Evolutionary conservation across 257 asterid genomes (phyloP).

Genomic region (Rubia yunnanensis): DNA sequence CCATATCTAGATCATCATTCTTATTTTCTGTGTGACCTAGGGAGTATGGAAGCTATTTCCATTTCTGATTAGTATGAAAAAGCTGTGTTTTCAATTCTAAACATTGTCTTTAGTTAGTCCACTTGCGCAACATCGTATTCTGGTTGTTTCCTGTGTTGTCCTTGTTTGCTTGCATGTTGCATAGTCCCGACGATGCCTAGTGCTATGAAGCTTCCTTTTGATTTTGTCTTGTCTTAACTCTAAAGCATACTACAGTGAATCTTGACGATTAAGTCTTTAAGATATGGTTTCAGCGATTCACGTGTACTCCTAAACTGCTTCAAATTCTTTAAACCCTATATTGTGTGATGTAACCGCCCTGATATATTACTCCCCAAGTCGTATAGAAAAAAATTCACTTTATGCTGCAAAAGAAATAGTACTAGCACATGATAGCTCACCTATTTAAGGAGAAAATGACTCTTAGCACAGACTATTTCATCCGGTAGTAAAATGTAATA

Average conservation of each 20-base stretch:
- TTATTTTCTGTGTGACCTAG: background rate
- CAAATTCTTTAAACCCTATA: background rate
- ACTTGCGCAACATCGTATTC: background rate
- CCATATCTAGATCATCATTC: background rate
- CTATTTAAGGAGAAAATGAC: too few species aligned
- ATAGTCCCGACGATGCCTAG: too few species aligned
- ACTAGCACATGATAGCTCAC: too few species aligned
- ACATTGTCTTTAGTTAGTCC: background rate
- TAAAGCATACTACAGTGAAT: too few species aligned
- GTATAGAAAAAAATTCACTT: background rate
- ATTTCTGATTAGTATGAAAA: background rate
- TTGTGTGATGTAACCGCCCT: too few species aligned
- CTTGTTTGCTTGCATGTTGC: background rate
- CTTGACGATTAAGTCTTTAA: background rate
- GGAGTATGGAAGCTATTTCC: background rate
- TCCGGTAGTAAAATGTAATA: too few species aligned
- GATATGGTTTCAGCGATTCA: background rate
- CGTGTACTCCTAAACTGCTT: background rate
- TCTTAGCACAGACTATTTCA: too few species aligned
- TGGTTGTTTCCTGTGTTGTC: background rate
- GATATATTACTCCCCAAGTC: too few species aligned
- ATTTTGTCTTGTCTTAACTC: background rate
- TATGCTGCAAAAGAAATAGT: too few species aligned
- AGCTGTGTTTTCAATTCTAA: background rate
- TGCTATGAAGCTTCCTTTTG: background rate